A percentile compares a stretch with the other conserved stretches of the same genome.
Conservation (phyloP, 768 basidiomycete species). For the Calocera cornea region DNA sequence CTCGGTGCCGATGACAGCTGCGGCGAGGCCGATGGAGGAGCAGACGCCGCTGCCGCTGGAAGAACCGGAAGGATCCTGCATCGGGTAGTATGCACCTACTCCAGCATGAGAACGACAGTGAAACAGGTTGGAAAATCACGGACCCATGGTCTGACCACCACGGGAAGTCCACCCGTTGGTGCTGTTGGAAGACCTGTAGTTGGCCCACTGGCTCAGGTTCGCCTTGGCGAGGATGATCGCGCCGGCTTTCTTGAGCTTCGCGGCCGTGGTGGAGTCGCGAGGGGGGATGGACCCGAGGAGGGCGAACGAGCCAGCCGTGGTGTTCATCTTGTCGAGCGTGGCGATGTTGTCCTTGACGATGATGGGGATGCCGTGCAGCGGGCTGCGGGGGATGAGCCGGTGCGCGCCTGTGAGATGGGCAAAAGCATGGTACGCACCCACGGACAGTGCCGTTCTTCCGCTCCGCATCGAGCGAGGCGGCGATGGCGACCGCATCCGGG, state of each 20-base stretch:
- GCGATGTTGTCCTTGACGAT: conserved; percentile 27
- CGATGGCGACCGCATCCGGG: conserved; percentile 27
- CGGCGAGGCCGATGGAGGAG: neutral
- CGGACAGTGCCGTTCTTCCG: conserved; percentile 10
- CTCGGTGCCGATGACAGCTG: neutral
- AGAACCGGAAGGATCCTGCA: neutral
- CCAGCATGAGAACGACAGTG: too few species aligned
- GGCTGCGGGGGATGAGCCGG: conserved; percentile 7
- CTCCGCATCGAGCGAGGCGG: conserved; percentile 25
- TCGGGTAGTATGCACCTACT: neutral
- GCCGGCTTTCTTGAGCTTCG: neutral
- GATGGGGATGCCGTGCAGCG: conserved; percentile 30
- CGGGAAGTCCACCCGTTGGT: neutral
- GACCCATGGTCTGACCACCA: neutral
- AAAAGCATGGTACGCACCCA: too few species aligned
- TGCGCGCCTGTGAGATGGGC: too few species aligned
- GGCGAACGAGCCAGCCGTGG: neutral
- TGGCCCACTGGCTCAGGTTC: neutral
- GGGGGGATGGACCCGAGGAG: neutral
- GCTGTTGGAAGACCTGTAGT: neutral
- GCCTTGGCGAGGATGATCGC: neutral
- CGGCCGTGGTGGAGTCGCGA: neutral
- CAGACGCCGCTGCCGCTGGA: neutral
- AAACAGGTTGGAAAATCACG: too few species aligned
- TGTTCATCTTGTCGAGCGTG: conserved; percentile 14